These are phyloP conservation scores for Triticum timopheevii DNA, from an alignment of 176 grass and related monocot genomes.

Conservation along the genomic window DNA sequence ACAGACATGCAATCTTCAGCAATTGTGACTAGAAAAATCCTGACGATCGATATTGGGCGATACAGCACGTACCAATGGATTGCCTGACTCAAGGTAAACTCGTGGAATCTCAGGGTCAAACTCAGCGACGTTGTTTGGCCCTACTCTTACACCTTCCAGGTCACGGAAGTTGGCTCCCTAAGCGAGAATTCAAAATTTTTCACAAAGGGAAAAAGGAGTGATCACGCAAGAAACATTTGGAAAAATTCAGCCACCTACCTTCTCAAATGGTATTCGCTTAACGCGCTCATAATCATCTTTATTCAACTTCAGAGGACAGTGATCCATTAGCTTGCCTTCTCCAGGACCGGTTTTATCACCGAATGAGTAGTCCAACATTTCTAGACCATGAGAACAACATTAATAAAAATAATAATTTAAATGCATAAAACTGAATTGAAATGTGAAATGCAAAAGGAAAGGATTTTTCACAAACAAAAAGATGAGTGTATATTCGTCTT, in stretches of 20 bases:
- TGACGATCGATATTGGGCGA: background rate
- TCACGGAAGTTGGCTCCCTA: slow-evolving; percentile 91
- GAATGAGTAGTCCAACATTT: slow-evolving; percentile 54
- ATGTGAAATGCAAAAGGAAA: background rate
- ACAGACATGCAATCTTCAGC: background rate
- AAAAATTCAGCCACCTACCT: slow-evolving; percentile 30
- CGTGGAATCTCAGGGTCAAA: slow-evolving; percentile 54
- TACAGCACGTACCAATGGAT: slow-evolving; percentile 54
- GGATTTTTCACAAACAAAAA: background rate
- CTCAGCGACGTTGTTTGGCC: slow-evolving; percentile 53
- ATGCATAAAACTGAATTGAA: background rate
- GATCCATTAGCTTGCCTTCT: slow-evolving; percentile 51
- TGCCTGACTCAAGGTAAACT: slow-evolving; percentile 56
- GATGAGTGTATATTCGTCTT: background rate
- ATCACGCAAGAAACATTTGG: background rate
- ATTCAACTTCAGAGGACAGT: slow-evolving; percentile 57
- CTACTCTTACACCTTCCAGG: slow-evolving; percentile 61
- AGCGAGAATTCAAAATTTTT: background rate
- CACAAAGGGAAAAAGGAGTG: background rate
- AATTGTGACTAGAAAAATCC: background rate
- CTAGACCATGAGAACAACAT: slow-evolving; percentile 23
- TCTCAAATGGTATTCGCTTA: slow-evolving; percentile 52
- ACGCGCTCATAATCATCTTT: slow-evolving; percentile 64
- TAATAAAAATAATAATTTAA: background rate
- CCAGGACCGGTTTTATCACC: background rate